Evolutionary conservation across 495 filamentous ascomycete species (phyloP), one percentile per base, ranked within the genome.

Genomic region (Chaetomium fimeti): DNA sequence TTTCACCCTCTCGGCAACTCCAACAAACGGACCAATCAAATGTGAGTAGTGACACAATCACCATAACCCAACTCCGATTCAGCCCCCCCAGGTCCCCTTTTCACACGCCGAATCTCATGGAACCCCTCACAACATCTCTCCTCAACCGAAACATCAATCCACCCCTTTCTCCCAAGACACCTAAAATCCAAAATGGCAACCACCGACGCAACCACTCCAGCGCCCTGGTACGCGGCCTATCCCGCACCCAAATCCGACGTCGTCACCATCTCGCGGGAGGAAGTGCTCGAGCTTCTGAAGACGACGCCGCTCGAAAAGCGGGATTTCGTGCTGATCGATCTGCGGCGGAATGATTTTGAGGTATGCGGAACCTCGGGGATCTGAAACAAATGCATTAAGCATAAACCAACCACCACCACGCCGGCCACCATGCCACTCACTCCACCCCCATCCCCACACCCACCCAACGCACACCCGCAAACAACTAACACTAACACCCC

Each of bases 271-370:
- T 64, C 71, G 11, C 66, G 69, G 5, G 74, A 69, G 3, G 65
- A 76, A 20, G 75, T 75, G 5, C 58, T 75, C 25, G 42, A 47
- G 1, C 65, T 70, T 60, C 61, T 77, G 27, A 69, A 66, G 40
- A 22, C 58, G 1, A 32, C 57, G 5, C 56, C 62, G n/a, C 5
- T 51, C 12, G 57, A 75, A 1, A 81, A 80, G 1, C 74, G 76
- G 63, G 79, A 84, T 62, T 90, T 84, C 65, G 65, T 89, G 2
- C 76, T 91, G 16, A 81, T 90, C 16, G 87, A 90, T 68, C 66
- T 91, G 32, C 78, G 88, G 9, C 76, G 87, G 12, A 83, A 70
- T 9, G 88, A 90, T 65, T 83, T 83, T 60, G 85, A 88, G 78
- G 86, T 87, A 71, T 18, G 72, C 70, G 52, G 38, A 52, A 15